Conservation (phyloP, 495 filamentous ascomycete genomes). For the Tricharina praecox region DNA sequence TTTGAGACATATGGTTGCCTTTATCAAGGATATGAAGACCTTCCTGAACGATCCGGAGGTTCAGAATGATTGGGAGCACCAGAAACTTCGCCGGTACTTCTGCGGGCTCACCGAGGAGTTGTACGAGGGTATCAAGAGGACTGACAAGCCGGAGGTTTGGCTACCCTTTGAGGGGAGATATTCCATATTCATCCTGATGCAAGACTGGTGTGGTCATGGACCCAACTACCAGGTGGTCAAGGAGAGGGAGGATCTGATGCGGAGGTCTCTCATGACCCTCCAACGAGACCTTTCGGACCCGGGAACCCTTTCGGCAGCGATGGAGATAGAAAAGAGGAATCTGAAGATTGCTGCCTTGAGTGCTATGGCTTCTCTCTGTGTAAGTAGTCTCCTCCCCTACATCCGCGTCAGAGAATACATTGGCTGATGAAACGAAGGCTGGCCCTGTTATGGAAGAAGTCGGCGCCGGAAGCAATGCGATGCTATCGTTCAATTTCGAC, state of each 20-base stretch:
- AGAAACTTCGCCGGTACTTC: constrained; percentile 77
- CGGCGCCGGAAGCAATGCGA: constrained; percentile 47
- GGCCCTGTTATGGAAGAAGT: constrained; percentile 79
- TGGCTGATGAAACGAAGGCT: constrained; percentile 31
- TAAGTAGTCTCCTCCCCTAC: too few species aligned
- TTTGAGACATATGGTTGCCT: constrained; percentile 70
- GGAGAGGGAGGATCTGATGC: constrained; percentile 73
- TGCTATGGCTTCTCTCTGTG: constrained; percentile 89
- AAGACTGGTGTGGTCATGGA: constrained; percentile 97
- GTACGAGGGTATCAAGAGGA: constrained; percentile 71
- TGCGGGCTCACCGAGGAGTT: constrained; percentile 86
- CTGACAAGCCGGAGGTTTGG: constrained; percentile 71
- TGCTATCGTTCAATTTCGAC: constrained; percentile 76
- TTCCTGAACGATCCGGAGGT: constrained; percentile 87
- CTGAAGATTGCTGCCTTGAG: constrained; percentile 78
- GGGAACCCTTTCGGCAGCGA: constrained; percentile 61
- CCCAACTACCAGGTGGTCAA: constrained; percentile 73
- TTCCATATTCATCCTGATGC: constrained; percentile 88
- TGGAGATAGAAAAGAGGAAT: constrained; percentile 92
- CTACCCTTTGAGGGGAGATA: constrained; percentile 91
- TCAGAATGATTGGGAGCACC: constrained; percentile 92
- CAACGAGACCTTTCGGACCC: constrained; percentile 39
- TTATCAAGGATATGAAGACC: constrained; percentile 79
- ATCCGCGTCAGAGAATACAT: not conserved
- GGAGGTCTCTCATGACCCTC: constrained; percentile 56